These are phyloP conservation scores for Cardiospermum halicacabum DNA, from an alignment of 345 rosid genomes.

Conservation along the genomic window DNA sequence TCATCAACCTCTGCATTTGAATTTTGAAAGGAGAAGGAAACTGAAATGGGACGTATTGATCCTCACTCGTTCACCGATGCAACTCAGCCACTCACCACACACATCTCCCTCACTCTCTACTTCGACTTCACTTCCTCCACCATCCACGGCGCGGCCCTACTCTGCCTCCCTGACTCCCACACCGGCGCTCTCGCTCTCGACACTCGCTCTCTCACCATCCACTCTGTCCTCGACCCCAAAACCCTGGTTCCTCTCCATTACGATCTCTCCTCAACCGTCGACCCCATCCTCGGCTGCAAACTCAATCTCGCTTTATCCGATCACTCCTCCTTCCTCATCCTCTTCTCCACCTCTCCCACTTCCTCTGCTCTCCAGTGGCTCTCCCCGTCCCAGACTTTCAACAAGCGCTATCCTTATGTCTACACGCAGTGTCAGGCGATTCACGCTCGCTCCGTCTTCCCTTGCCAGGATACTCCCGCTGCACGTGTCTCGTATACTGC, in stretches of 20 bases:
- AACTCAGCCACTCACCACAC: constrained; percentile 59
- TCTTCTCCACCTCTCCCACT: constrained; percentile 57
- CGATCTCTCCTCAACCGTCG: constrained; percentile 30
- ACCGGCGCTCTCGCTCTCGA: constrained; percentile 60
- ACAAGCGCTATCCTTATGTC: constrained; percentile 59
- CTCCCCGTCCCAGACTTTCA: constrained; percentile 64
- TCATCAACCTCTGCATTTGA: too few relatives aligned
- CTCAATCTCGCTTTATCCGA: constrained; percentile 40
- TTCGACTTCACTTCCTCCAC: constrained; percentile 65
- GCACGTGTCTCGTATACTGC: constrained; percentile 70
- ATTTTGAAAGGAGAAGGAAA: too few relatives aligned
- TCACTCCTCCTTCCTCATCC: constrained; percentile 36
- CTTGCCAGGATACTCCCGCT: constrained; percentile 94
- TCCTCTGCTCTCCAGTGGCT: constrained; percentile 96
- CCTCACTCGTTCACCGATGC: constrained; percentile 88
- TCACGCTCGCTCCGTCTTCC: constrained; percentile 90
- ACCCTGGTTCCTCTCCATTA: constrained; percentile 43
- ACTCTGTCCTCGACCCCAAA: constrained; percentile 37
- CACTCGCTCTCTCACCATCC: constrained; percentile 56
- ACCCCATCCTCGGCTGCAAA: constrained; percentile 50
- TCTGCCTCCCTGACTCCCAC: constrained; percentile 46
- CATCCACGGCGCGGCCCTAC: constrained; percentile 74
- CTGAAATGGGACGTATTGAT: constrained; percentile 74
- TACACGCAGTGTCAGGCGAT: constrained; percentile 87
- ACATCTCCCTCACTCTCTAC: constrained; percentile 65